phyloP scores from a whole-genome alignment of 768 basidiomycete genomes.

The Leccinum aurantiacum region DNA sequence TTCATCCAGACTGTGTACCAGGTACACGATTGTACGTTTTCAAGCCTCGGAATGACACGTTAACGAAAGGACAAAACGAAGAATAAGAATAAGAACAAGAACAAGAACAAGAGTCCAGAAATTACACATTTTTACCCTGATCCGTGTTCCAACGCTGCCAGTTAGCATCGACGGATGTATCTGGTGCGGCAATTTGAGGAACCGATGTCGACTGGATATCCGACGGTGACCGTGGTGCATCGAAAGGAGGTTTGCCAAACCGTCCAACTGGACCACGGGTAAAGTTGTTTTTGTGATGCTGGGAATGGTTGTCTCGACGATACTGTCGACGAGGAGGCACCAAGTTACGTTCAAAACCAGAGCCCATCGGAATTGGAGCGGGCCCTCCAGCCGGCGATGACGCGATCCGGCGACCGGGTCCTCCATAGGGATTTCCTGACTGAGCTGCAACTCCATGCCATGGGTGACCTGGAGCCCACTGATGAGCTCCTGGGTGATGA shows the following conservation, averaged over 20 bases:
- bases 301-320: constrained; percentile 31
- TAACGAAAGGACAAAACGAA: constrained; percentile 16
- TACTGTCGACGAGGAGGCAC: constrained; percentile 33
- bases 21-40: background rate
- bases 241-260: constrained; percentile 17
- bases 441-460: constrained; percentile 25
- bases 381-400: constrained; percentile 20
- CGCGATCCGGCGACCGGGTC: constrained; percentile 16
- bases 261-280: constrained; percentile 23
- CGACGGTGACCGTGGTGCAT: constrained; percentile 19
- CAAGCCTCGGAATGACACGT: background rate
- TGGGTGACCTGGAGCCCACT: constrained; percentile 29
- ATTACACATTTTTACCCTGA: constrained; percentile 11
- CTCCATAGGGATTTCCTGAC: constrained; percentile 14
- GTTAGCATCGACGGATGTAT: constrained; percentile 14
- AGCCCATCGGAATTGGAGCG: constrained; percentile 8
- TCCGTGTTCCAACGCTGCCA: constrained; percentile 22
- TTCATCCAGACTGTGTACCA: background rate
- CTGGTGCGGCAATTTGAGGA: constrained; percentile 12
- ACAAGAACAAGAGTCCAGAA: background rate
- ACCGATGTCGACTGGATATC: constrained; percentile 12
- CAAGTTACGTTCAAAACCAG: constrained; percentile 24
- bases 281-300: constrained; percentile 29
- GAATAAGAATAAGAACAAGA: background rate
- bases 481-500: constrained; percentile 20